Conservation (phyloP, 768 basidiomycete genomes). For the Tylopilus felleus region DNA sequence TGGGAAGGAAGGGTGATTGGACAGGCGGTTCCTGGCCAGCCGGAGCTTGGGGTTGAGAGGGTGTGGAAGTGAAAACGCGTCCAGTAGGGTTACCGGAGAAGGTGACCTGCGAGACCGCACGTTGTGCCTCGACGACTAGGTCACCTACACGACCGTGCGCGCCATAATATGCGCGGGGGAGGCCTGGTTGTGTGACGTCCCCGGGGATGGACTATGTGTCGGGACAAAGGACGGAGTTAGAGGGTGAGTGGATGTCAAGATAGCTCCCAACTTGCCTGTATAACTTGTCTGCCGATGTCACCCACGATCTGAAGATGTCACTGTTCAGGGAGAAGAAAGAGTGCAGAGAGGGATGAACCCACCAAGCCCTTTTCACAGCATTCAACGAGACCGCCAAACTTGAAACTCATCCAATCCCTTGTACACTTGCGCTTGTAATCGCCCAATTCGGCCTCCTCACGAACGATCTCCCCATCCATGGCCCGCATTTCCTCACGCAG, state of each 20-base stretch:
- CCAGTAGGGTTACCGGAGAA: conserved; percentile 41
- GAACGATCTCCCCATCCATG: conserved; percentile 81
- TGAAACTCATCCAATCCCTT: conserved; percentile 71
- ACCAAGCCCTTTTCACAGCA: conserved; percentile 76
- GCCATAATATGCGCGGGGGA: conserved; percentile 68
- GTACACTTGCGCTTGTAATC: conserved; percentile 79
- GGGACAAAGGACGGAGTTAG: conserved; percentile 4
- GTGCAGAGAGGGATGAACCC: conserved; percentile 14
- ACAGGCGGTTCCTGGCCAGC: conserved; percentile 1
- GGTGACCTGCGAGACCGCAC: conserved; percentile 48
- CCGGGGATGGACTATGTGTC: conserved; percentile 67
- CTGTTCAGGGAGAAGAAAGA: neutral
- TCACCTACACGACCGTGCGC: conserved; percentile 61
- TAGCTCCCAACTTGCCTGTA: conserved; percentile 32
- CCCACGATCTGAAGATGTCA: conserved; percentile 40
- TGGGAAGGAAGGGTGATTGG: conserved; percentile 25
- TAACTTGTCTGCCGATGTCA: conserved; percentile 45
- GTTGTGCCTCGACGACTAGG: conserved; percentile 61
- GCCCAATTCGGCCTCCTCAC: conserved; percentile 72
- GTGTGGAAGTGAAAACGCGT: neutral
- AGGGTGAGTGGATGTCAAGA: neutral
- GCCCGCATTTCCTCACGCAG: conserved; percentile 72
- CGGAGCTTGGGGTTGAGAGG: neutral
- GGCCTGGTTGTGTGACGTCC: conserved; percentile 76
- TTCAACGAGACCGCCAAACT: conserved; percentile 86